Evolutionary conservation across 2,329 filamentous ascomycete species (phyloP).

Genomic region (Capronia americana): DNA sequence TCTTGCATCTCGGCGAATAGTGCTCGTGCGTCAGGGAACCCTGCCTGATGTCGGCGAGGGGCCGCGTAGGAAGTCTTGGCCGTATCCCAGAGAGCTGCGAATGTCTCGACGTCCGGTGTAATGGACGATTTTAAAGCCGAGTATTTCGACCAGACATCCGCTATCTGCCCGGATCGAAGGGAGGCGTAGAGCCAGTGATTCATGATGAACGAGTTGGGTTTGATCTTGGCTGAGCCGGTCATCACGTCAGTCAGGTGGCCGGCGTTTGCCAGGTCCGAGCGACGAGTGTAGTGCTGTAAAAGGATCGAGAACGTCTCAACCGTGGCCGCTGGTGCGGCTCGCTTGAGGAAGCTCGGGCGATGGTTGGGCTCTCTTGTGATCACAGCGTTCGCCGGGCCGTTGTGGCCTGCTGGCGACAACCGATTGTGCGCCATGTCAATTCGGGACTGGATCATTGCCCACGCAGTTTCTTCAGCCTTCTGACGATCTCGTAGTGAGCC

Average conservation of each 20-base stretch:
- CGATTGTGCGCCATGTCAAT: slow-evolving; percentile 64
- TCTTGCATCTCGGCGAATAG: slow-evolving; percentile 58
- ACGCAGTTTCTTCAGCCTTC: slow-evolving; percentile 72
- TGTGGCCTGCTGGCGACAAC: neutral
- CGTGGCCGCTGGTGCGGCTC: slow-evolving; percentile 64
- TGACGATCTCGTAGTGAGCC: slow-evolving; percentile 61
- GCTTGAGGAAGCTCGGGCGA: slow-evolving; percentile 48
- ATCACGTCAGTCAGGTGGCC: slow-evolving; percentile 68
- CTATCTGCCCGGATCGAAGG: slow-evolving; percentile 64
- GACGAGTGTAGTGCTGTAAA: slow-evolving; percentile 72
- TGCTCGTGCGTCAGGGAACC: slow-evolving; percentile 53
- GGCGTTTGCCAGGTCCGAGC: slow-evolving; percentile 64
- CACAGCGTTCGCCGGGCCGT: slow-evolving; percentile 3
- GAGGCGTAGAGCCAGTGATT: slow-evolving; percentile 77
- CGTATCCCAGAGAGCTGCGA: slow-evolving; percentile 69
- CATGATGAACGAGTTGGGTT: slow-evolving; percentile 75
- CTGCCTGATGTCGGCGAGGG: slow-evolving; percentile 54
- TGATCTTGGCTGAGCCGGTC: slow-evolving; percentile 64
- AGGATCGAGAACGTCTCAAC: slow-evolving; percentile 80
- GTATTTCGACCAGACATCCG: slow-evolving; percentile 64
- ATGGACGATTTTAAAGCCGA: slow-evolving; percentile 58
- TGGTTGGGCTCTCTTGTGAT: slow-evolving; percentile 8
- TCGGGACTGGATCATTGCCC: slow-evolving; percentile 76
- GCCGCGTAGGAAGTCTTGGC: slow-evolving; percentile 57
- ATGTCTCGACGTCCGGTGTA: slow-evolving; percentile 71